Evolutionary conservation across 2,329 filamentous ascomycete genomes (phyloP).

Genomic region (Zarea fungicola): DNA sequence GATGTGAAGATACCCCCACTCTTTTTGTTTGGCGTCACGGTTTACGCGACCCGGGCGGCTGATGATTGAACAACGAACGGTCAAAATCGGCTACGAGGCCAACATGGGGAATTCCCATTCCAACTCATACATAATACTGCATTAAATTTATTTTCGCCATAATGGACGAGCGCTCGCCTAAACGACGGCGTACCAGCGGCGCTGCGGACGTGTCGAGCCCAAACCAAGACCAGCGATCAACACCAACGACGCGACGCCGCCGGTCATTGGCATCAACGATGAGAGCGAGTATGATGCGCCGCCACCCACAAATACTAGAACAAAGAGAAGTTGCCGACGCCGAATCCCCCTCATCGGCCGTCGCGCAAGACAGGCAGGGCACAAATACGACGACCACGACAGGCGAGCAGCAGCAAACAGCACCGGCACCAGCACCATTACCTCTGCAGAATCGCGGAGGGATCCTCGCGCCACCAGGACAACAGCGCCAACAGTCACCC

Average conservation of each 20-base stretch:
- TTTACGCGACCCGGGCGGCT: background rate
- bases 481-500: slow-evolving; percentile 4
- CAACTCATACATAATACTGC: slow-evolving; percentile 7
- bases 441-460: slow-evolving; percentile 12
- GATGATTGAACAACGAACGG: background rate
- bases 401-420: slow-evolving; percentile 11
- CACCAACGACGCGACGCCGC: slow-evolving; percentile 22
- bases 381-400: slow-evolving; percentile 6
- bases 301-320: slow-evolving; percentile 53
- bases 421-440: background rate
- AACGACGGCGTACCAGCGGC: slow-evolving; percentile 52
- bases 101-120: background rate
- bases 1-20: background rate
- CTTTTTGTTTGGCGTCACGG: slow-evolving; percentile 10
- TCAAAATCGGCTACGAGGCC: background rate
- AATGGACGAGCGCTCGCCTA: slow-evolving; percentile 54
- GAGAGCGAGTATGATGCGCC: slow-evolving; percentile 55
- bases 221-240: slow-evolving; percentile 19
- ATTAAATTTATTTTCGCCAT: background rate
- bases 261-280: slow-evolving; percentile 64
- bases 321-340: slow-evolving; percentile 35
- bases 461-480: slow-evolving; percentile 2
- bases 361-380: background rate
- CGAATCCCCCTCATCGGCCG: slow-evolving; percentile 23
- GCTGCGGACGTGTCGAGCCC: slow-evolving; percentile 22